phyloP scores from a whole-genome alignment of 352 stramenopile genomes.

The Aphanomyces euteiches region DNA sequence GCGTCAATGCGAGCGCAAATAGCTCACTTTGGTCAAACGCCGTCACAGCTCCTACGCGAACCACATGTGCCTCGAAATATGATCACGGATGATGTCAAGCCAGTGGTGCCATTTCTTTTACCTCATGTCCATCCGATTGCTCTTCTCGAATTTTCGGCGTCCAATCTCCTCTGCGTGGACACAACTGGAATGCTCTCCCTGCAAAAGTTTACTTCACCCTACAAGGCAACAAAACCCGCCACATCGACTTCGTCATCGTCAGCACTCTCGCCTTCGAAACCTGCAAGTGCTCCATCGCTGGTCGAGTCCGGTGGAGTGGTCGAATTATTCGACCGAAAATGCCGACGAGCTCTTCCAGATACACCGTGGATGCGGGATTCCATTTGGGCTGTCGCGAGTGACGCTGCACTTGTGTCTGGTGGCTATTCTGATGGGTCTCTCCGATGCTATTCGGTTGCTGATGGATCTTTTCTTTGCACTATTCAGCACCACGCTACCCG shows the following conservation, averaged over 20 bases:
- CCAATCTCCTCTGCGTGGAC: conserved; percentile 64
- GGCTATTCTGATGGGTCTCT: conserved; percentile 74
- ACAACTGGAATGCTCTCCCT: conserved; percentile 61
- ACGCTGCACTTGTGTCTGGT: conserved; percentile 41
- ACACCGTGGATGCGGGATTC: conserved; percentile 28
- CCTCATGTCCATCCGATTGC: conserved; percentile 63
- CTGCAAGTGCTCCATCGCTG: neutral
- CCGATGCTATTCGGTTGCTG: conserved; percentile 63
- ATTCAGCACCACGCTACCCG: conserved; percentile 67
- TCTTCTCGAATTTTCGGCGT: conserved; percentile 44
- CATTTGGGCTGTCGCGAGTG: conserved; percentile 31
- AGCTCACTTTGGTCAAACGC: conserved; percentile 97
- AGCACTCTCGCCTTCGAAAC: conserved; percentile 28
- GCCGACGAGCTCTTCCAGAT: conserved; percentile 46
- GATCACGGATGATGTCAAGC: neutral
- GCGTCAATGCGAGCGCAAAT: conserved; percentile 96
- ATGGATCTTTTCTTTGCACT: conserved; percentile 66
- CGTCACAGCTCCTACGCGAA: conserved; percentile 93
- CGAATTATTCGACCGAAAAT: conserved; percentile 67
- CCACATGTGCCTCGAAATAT: conserved; percentile 59
- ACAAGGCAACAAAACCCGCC: conserved; percentile 40
- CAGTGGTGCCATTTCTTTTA: conserved; percentile 30
- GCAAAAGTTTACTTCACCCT: conserved; percentile 53
- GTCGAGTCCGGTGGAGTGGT: conserved; percentile 42
- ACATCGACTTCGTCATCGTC: conserved; percentile 5